Conservation (phyloP, 1,284 basidiomycete species). For the Marasmius tenuissimus region DNA sequence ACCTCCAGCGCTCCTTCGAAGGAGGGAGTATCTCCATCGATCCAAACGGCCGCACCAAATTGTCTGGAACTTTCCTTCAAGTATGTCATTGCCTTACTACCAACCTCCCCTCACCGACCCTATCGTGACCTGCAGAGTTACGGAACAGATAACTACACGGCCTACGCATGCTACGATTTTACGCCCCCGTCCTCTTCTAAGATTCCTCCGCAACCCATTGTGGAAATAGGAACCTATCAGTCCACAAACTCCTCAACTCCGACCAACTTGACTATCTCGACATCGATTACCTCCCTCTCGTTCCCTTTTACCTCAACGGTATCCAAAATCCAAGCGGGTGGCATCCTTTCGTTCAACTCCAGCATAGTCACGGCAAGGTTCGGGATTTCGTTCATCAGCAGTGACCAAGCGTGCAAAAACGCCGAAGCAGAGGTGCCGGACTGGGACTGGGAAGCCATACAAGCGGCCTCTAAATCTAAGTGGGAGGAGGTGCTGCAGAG, state of each 20-base stretch:
- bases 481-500: constrained; percentile 45
- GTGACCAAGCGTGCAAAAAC: constrained; percentile 44
- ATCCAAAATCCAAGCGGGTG: constrained; percentile 42
- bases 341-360: constrained; percentile 38
- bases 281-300: constrained; percentile 29
- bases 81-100: constrained; percentile 18
- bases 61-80: constrained; percentile 45
- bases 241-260: constrained; percentile 33
- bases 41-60: constrained; percentile 32
- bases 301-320: constrained; percentile 36
- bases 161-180: constrained; percentile 49
- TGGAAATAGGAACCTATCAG: constrained; percentile 39
- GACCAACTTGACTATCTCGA: constrained; percentile 32
- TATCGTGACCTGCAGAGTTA: constrained; percentile 35
- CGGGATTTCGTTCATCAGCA: constrained; percentile 44
- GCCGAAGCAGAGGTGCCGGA: constrained; percentile 45
- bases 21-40: constrained; percentile 39
- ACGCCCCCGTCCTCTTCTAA: constrained; percentile 20
- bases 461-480: constrained; percentile 31
- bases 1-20: constrained; percentile 47
- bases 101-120: not conserved
- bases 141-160: constrained; percentile 48
- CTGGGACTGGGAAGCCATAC: constrained; percentile 44
- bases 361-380: constrained; percentile 39
- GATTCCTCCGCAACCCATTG: constrained; percentile 17